phyloP scores from a whole-genome alignment of 768 basidiomycete genomes.

The Cytidiella melzeri region DNA sequence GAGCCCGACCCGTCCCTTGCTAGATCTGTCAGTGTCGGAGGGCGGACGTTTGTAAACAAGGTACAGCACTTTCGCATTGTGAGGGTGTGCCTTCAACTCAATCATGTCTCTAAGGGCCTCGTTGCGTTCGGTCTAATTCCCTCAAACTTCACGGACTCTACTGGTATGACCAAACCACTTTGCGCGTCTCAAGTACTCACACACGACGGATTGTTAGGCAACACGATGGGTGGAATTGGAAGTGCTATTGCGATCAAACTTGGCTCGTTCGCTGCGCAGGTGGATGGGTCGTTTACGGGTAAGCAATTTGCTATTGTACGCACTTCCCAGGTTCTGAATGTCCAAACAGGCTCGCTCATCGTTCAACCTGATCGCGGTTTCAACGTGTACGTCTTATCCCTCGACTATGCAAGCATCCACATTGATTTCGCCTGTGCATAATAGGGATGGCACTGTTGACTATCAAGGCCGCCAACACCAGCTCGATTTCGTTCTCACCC shows the following conservation, averaged over 20 bases:
- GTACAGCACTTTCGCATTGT: slow-evolving; percentile 8
- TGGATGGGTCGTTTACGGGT: slow-evolving; percentile 39
- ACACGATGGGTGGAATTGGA: slow-evolving; percentile 58
- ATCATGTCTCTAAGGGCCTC: slow-evolving; percentile 33
- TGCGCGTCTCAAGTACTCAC: no score
- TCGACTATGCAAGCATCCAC: background rate
- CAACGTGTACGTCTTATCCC: slow-evolving; percentile 39
- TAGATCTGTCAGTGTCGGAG: slow-evolving; percentile 30
- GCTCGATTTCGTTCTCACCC: slow-evolving; percentile 50
- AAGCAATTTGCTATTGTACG: no score
- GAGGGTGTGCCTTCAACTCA: background rate
- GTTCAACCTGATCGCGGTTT: slow-evolving; percentile 56
- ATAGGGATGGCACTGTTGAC: slow-evolving; percentile 47
- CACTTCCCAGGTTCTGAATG: no score
- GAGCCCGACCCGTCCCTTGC: slow-evolving; percentile 20
- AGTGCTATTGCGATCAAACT: slow-evolving; percentile 53
- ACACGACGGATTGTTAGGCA: slow-evolving; percentile 21
- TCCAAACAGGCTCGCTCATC: slow-evolving; percentile 36
- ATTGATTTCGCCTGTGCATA: background rate
- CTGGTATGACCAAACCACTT: slow-evolving; percentile 18
- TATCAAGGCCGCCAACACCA: slow-evolving; percentile 61
- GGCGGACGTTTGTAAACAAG: slow-evolving; percentile 41
- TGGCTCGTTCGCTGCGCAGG: slow-evolving; percentile 34
- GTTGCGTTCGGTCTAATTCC: slow-evolving; percentile 61
- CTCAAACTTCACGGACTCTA: slow-evolving; percentile 48